Evolutionary conservation across 2,329 filamentous ascomycete species (phyloP), one percentile per base, ranked within the genome.

Genomic region (Phialocephala sp.): DNA sequence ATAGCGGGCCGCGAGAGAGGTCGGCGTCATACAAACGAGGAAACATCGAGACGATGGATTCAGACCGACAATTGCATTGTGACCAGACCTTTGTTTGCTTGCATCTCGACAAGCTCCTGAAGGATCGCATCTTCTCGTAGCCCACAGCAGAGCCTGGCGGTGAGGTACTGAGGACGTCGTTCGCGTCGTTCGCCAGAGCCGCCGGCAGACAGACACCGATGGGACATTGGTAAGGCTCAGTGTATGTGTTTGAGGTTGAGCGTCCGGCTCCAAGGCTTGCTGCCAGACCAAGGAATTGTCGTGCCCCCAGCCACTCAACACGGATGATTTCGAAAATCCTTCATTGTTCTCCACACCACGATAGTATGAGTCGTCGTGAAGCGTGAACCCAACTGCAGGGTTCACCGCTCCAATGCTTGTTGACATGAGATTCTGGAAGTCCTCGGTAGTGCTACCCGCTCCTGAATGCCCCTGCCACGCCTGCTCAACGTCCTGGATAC

Each of bases 251-350:
- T 64, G 62, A 64, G 36, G 50, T 45, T 14, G 62, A 45, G 50
- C 14, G 27, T 35, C 50, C 24, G 24, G 15, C 15, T 18, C 9
- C 37, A 18, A 41, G 37, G 50, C 24, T 54, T 35, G 50, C 50
- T 54, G 50, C 50, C 50, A 54, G 50, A 54, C 50, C 50, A 54
- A 35, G 59, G 50, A 43, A 47, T 62, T 58, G 43, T 66, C 43
- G 32, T 62, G 39, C 58, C 60, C 39, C 65, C 70, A 68, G 66
- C 71, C 71, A 71, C 68, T 70, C 65, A 66, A 58, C 43, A 62
- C 11, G 22, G 57, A 35, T 39, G 35, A 52, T 41, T 60, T 60
- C 64, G 64, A 68, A 69, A 67, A 71, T 62, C 59, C 59, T 67
- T 63, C 55, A 59, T 55, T 55, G 56, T 60, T 27, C 56, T 63